Percentiles rank a stretch among this genome's conserved stretches.
Evolutionary conservation across 1,284 basidiomycete species (phyloP).

Genomic region (Puccinia polysora): DNA sequence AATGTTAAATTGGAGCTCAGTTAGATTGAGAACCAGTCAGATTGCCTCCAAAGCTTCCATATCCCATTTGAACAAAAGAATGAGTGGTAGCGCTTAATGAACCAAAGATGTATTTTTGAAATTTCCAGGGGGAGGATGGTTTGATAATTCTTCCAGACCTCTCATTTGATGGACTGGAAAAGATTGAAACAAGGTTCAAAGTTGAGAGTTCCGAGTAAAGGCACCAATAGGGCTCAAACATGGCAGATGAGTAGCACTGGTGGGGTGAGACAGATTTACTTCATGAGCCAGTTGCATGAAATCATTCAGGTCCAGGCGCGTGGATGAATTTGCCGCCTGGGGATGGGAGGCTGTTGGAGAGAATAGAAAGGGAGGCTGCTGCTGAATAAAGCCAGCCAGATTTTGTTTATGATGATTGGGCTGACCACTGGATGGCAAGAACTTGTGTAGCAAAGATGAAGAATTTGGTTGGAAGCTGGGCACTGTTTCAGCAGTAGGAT

Average conservation of each 20-base stretch:
- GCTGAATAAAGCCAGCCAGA: neutral
- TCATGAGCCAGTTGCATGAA: conserved; percentile 3
- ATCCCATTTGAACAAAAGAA: neutral
- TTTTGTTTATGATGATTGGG: neutral
- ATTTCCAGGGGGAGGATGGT: neutral
- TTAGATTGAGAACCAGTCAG: neutral
- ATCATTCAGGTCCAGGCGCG: conserved; percentile 10
- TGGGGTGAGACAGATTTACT: neutral
- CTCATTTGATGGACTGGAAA: neutral
- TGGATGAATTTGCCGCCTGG: neutral
- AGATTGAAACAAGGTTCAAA: too few relatives aligned
- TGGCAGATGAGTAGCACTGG: neutral
- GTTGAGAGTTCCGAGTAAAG: conserved; percentile 8
- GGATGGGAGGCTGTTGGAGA: conserved; percentile 1
- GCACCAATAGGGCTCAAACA: conserved; percentile 1
- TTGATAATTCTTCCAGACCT: conserved; percentile 4
- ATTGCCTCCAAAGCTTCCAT: neutral
- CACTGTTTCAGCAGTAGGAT: neutral
- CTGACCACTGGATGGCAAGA: conserved; percentile 6
- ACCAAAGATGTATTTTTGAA: neutral
- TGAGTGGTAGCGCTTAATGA: neutral
- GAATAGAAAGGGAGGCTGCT: neutral
- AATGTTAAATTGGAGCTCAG: conserved; percentile 4
- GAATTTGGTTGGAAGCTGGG: neutral
- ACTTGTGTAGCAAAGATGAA: conserved; percentile 3